Conservation (phyloP, 2,329 filamentous ascomycete genomes). For the Helotiales sp. region DNA sequence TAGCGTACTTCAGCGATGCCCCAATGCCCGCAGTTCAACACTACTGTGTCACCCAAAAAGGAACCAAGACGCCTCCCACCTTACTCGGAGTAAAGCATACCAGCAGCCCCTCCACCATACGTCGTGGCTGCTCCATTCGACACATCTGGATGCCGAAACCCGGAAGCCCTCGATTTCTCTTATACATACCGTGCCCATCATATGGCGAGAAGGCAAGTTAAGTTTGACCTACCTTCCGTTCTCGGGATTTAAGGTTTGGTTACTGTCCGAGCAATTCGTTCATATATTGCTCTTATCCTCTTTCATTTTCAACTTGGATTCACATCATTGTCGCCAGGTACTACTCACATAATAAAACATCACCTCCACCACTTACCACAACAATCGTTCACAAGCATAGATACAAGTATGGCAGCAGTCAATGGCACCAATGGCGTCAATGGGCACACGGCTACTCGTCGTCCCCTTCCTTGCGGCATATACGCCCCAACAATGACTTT, state of each 20-base stretch:
- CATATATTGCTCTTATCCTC: conserved; percentile 9
- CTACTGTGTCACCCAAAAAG: not conserved
- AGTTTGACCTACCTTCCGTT: conserved; percentile 9
- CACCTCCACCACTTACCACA: not conserved
- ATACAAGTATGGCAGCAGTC: conserved; percentile 3
- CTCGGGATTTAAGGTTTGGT: conserved; percentile 8
- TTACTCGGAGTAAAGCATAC: conserved; percentile 22
- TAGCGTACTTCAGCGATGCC: not conserved
- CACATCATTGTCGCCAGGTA: not conserved
- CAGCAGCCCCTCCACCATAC: conserved; percentile 12
- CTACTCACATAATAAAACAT: not conserved
- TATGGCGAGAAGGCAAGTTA: conserved; percentile 1
- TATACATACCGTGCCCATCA: conserved; percentile 14
- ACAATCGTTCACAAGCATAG: conserved; percentile 1
- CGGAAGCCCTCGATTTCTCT: conserved; percentile 19
- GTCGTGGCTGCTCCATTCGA: conserved; percentile 5
- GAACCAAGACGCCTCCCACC: not conserved
- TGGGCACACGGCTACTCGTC: conserved; percentile 41
- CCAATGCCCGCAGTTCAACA: conserved; percentile 2
- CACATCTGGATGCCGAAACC: conserved; percentile 2
- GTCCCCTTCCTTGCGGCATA: conserved; percentile 74
- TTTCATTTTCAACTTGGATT: not conserved
- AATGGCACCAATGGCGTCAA: conserved; percentile 25
- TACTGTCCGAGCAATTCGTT: conserved; percentile 7
- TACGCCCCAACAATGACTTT: conserved; percentile 92